These are phyloP conservation scores for Haematococcus lacustris DNA, from an alignment of 139 green algal species.

Conservation along the genomic window DNA sequence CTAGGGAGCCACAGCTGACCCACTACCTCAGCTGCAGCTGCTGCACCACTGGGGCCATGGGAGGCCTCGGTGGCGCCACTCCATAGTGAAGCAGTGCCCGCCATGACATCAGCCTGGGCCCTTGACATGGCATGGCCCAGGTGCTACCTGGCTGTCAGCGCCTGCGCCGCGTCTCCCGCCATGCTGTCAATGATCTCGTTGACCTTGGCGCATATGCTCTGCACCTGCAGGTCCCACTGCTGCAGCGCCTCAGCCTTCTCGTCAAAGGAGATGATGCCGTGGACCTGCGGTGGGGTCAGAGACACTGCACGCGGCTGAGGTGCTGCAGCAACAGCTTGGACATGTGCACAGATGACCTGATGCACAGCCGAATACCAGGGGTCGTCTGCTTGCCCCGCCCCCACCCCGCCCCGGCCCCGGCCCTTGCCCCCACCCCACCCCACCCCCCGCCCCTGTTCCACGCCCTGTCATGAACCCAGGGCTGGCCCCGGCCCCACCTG, in stretches of 20 bases:
- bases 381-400: neutral
- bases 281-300: slow-evolving; percentile 55
- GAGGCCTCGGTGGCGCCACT: too few relatives aligned
- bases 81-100: neutral
- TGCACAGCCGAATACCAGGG: neutral
- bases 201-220: slow-evolving; percentile 48
- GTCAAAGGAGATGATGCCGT: slow-evolving; percentile 74
- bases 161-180: too few relatives aligned
- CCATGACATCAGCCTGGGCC: neutral
- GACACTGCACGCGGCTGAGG: neutral
- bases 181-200: slow-evolving; percentile 38
- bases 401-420: too few relatives aligned
- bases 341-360: neutral
- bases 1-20: too few relatives aligned
- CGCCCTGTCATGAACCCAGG: neutral
- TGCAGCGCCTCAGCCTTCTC: slow-evolving; percentile 50
- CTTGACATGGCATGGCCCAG: neutral
- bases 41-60: too few relatives aligned
- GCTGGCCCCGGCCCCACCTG: slow-evolving; percentile 57
- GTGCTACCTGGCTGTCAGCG: too few relatives aligned
- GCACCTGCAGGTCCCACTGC: slow-evolving; percentile 76
- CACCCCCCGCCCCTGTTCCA: too few relatives aligned
- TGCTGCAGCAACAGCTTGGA: neutral
- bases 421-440: too few relatives aligned
- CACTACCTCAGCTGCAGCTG: too few relatives aligned